phyloP scores from a whole-genome alignment of 2,329 filamentous ascomycete species.

The Fusarium temperatum region DNA sequence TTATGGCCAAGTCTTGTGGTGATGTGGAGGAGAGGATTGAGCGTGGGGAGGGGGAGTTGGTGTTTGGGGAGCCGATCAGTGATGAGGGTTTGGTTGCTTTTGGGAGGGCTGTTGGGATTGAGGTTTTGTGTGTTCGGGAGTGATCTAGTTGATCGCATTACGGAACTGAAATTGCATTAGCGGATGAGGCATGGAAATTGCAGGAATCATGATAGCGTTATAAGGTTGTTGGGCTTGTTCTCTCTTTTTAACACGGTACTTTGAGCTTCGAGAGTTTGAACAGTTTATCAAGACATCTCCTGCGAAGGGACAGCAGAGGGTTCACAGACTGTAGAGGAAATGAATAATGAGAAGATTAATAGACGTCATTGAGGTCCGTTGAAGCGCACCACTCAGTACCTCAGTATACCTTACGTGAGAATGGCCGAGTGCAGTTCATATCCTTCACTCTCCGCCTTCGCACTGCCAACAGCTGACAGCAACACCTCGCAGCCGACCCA shows the following conservation, averaged over 20 bases:
- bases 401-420: not conserved
- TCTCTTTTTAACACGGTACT: not conserved
- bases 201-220: accelerated
- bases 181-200: not conserved
- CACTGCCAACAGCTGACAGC: not conserved
- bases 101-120: not conserved
- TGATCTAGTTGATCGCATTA: not conserved
- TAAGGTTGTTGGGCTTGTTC: accelerated
- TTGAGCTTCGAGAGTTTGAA: not conserved
- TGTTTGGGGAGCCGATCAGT: not conserved
- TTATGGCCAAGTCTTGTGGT: not conserved
- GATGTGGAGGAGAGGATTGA: not conserved
- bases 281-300: not conserved
- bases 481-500: too few species aligned
- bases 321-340: not conserved
- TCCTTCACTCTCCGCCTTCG: too few species aligned
- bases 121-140: not conserved
- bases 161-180: too few species aligned
- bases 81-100: not conserved
- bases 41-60: not conserved
- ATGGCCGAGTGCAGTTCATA: not conserved
- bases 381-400: too few species aligned
- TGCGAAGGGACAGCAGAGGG: not conserved
- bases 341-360: accelerated
- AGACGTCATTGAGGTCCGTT: accelerated